Conservation (phyloP, 208 protist genomes). For the Trypanosoma congolense region DNA sequence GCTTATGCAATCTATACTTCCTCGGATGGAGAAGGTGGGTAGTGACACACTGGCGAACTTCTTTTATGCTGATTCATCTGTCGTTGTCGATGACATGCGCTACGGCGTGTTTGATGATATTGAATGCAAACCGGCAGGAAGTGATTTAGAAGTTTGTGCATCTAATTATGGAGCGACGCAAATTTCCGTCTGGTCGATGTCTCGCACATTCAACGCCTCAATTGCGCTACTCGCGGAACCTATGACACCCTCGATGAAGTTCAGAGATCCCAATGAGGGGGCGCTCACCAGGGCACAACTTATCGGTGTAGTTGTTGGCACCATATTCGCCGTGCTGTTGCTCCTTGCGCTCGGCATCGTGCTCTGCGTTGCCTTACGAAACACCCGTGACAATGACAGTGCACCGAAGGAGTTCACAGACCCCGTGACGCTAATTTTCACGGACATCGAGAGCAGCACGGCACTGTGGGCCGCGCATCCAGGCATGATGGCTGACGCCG, state of each 20-base stretch:
- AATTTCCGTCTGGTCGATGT: slow-evolving; percentile 29
- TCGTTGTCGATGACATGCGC: no score
- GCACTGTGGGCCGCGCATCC: slow-evolving; percentile 58
- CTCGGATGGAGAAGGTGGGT: neutral
- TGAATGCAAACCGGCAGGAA: neutral
- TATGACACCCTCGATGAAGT: slow-evolving; percentile 36
- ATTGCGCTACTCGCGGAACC: slow-evolving; percentile 5
- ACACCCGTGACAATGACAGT: slow-evolving; percentile 33
- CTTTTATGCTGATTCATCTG: slow-evolving; percentile 15
- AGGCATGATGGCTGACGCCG: slow-evolving; percentile 46
- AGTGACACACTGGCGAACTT: neutral
- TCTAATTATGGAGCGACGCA: slow-evolving; percentile 47
- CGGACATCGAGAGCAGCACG: slow-evolving; percentile 78
- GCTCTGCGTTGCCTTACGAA: slow-evolving; percentile 24
- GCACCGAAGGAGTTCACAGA: slow-evolving; percentile 34
- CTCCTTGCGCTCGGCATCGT: slow-evolving; percentile 1
- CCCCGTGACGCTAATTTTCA: slow-evolving; percentile 69
- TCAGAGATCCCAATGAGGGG: neutral
- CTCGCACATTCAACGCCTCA: slow-evolving; percentile 26
- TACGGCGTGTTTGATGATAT: no score
- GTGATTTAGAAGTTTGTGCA: slow-evolving; percentile 1
- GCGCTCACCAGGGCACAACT: slow-evolving; percentile 18
- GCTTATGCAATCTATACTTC: neutral
- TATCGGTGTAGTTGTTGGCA: slow-evolving; percentile 27
- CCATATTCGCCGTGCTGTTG: slow-evolving; percentile 6